phyloP scores from a whole-genome alignment of 2,329 filamentous ascomycete species.

The Colletotrichum sojae region DNA sequence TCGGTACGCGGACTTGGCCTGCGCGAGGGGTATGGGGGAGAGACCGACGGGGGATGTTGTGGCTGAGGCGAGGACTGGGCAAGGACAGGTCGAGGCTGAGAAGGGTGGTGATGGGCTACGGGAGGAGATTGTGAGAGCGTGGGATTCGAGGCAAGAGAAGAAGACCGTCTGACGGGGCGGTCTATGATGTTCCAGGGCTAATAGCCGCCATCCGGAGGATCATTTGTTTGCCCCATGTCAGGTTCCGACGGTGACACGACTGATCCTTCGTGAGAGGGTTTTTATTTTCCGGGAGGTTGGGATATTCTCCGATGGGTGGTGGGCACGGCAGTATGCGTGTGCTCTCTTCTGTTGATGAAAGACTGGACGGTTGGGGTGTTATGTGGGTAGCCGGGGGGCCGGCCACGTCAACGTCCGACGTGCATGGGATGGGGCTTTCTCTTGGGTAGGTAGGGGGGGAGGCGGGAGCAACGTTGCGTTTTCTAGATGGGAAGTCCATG shows the following conservation, averaged over 20 bases:
- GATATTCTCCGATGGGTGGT: conserved; percentile 30
- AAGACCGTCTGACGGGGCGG: conserved; percentile 4
- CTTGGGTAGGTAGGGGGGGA: not conserved
- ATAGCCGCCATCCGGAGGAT: too few species aligned
- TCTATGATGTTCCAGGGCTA: not conserved
- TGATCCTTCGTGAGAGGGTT: not conserved
- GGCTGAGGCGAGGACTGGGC: conserved; percentile 26
- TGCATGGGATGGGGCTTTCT: not conserved
- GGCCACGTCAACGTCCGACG: conserved; percentile 24
- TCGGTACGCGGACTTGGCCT: not conserved
- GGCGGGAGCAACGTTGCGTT: conserved; percentile 9
- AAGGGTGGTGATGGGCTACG: conserved; percentile 4
- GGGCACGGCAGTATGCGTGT: not conserved
- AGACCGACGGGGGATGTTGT: conserved; percentile 25
- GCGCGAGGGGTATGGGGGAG: conserved; percentile 31
- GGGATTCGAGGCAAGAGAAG: conserved; percentile 18
- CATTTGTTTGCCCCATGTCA: not conserved
- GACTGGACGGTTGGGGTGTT: not conserved
- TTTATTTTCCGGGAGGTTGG: not conserved
- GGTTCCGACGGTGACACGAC: conserved; percentile 15
- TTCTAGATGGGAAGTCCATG: not conserved
- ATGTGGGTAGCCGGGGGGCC: not conserved
- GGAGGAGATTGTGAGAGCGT: conserved; percentile 20
- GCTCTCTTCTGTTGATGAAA: too few species aligned
- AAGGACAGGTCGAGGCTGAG: conserved; percentile 28